Conservation (phyloP, 2,329 filamentous ascomycete genomes). For the Hymenoscyphus fraxineus region DNA sequence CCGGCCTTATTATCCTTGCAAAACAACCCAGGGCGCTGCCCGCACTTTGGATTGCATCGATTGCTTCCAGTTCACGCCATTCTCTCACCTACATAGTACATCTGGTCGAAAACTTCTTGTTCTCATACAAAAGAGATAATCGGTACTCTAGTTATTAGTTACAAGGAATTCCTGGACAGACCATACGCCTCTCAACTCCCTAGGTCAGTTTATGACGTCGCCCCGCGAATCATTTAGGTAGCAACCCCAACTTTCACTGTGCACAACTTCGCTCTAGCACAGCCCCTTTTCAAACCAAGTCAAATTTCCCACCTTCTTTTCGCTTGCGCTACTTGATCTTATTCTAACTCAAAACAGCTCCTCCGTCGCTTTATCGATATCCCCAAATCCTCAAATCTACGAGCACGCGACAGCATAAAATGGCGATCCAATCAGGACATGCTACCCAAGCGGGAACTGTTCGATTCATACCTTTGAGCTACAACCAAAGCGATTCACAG, state of each 20-base stretch:
- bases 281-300: neutral
- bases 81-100: neutral
- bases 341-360: neutral
- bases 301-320: neutral
- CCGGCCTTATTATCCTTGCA: neutral
- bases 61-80: neutral
- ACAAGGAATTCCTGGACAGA: neutral
- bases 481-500: constrained; percentile 73
- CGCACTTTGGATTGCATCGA: neutral
- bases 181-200: neutral
- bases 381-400: neutral
- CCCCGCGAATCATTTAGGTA: neutral
- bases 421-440: neutral
- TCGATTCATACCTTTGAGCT: constrained; percentile 69
- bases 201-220: neutral
- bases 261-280: neutral
- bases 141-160: neutral
- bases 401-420: constrained; percentile 1
- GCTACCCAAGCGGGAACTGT: constrained; percentile 37
- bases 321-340: neutral
- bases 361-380: neutral
- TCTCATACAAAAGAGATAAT: neutral
- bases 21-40: neutral
- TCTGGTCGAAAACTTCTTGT: neutral
- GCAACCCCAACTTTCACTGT: neutral